Base-by-base conservation (phyloP, 2,329 filamentous ascomycete species). In the Hymenoscyphus fructigenus region DNA sequence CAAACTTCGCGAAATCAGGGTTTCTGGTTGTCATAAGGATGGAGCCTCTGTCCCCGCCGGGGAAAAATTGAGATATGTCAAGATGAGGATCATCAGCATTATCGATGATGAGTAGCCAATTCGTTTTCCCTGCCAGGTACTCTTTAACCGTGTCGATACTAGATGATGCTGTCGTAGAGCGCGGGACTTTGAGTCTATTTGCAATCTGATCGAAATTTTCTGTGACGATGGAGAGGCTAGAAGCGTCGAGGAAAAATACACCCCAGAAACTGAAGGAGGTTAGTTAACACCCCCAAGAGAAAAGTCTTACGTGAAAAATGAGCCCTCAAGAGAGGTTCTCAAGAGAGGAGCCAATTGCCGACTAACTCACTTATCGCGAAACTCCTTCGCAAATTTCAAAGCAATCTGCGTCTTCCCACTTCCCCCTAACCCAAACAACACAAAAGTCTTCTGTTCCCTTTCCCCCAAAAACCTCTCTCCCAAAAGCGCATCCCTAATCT, bases 1-100 rank as follows among this genome's bases (percentile, higher is more conserved):
- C 59, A 28, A 65, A 57, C 1, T 59, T 62, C 1, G 15, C 32
- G 1, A 63, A 47, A 4, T 64, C 62, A 61, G 20, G 75, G 57
- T 79, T 78, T 44, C 78, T 70, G 10, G 75, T 79, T 0, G 79
- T 81, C 1, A 80, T 69, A 1, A 80, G 61, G n/a, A 79, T 74
- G 50, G 71, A n/a, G 72, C 79, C 67, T 56, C 66, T 29, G 67
- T 65, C 14, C 68, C 75, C 26, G 62, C 34, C 1, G 72, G 77
- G 62, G 75, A 75, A 47, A 65, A 76, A 57, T 60, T 67, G 55
- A 62, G 67, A 65, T 65, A 67, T 74, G 66, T 59, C 74, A 14
- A 32, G n/a, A 5, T 69, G 61, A 7, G 75, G 72, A 66, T 78
- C 72, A 59, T 81, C 78, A 0, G 76, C 78, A 65, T 81, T 81